Evolutionary conservation across 331 rosid species (phyloP).

Genomic region (Erythrophleum ivorense): DNA sequence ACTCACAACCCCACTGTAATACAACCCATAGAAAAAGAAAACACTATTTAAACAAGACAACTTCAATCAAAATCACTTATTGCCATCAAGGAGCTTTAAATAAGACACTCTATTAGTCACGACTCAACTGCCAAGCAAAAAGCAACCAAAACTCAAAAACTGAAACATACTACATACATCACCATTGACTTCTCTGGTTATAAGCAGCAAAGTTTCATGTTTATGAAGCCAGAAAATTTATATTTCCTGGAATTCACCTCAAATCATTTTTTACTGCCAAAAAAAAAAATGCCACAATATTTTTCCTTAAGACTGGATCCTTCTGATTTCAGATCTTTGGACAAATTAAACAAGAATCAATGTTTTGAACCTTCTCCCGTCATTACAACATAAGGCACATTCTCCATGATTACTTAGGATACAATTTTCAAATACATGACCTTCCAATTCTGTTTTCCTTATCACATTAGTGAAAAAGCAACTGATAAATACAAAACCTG

Average conservation of each 20-base stretch:
- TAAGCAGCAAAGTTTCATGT: conserved; percentile 9
- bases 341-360: conserved; percentile 12
- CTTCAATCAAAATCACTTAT: conserved; percentile 12
- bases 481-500: conserved; percentile 5
- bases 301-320: conserved; percentile 5
- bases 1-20: neutral
- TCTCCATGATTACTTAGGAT: neutral
- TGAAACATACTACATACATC: neutral
- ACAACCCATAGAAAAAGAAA: neutral
- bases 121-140: conserved; percentile 27
- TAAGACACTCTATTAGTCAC: conserved; percentile 6
- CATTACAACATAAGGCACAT: neutral
- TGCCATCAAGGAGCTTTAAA: conserved; percentile 16
- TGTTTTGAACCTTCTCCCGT: conserved; percentile 16
- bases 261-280: conserved; percentile 24
- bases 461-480: conserved; percentile 17
- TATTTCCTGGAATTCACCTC: conserved; percentile 6
- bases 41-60: conserved; percentile 4
- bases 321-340: neutral
- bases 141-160: conserved; percentile 17
- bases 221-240: conserved; percentile 18
- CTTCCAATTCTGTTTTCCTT: conserved; percentile 20
- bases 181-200: neutral
- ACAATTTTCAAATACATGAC: neutral
- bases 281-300: neutral